Base-by-base conservation (phyloP, 805 yeast species). In the Zygoascus tannicola region DNA sequence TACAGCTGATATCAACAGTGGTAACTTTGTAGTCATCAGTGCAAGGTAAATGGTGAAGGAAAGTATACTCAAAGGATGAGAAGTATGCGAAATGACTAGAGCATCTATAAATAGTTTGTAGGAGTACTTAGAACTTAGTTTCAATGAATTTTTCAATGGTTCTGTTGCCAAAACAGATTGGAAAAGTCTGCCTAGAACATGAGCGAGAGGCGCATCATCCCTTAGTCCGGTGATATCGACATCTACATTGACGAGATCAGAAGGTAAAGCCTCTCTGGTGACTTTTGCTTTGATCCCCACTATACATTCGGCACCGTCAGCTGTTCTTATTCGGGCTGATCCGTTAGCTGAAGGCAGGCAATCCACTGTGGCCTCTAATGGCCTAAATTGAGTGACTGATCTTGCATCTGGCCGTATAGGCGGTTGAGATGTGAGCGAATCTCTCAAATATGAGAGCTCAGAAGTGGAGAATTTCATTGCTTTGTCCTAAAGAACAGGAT, bases 301-400 rank as follows among this genome's bases (percentile, higher is more conserved):
- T 28, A 92, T 81, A 55, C 95, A 86, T 63, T 92, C 97, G 49
- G 86, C 77, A 19, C 98, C 97, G 62, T 90, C 97, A 40, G 83
- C 73, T 28, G 86, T 74, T 50, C 87, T 73, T 16, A 90, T 76
- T 65, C 95, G 74, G 0, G 97, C 82, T 2, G 97, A 87, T 12
- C 98, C 98, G 64, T 90, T 85, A 2, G 96, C 83, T 41, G 80
- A 76, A 0, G 95, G 92, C 47, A 92, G 69, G 54, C 90, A 82
- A 40, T 81, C 81, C 5, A 85, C 78, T 12, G 77, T 78, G 3
- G 94, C 84, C 56, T 86, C 94, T 38, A 92, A 63, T 0, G 97
- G 95, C 51, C 97, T 73, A 57, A 84, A 83, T 60, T 87, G 96
- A 46, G 72, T 67, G 12, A 69, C 69, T 5, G 69, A 65, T 55